A percentile compares a stretch with the other conserved stretches of the same genome.
phyloP scores from a whole-genome alignment of 2,329 filamentous ascomycete species.

The Ophiostoma novo-ulmi region DNA sequence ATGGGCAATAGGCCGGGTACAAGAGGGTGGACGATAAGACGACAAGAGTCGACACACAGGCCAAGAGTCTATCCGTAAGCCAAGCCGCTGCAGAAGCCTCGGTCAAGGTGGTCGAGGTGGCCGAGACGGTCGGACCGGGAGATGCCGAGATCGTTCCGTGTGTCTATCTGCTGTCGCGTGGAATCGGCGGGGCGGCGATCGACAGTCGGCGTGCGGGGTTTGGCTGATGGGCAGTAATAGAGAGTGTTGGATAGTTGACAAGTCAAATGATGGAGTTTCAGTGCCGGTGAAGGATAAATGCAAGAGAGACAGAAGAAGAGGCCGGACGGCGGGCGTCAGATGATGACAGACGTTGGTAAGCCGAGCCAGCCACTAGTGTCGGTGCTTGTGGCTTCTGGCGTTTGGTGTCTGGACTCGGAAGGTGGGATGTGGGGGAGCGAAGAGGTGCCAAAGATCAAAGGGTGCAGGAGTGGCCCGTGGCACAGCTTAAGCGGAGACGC shows the following conservation, averaged over 20 bases:
- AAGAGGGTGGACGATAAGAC: neutral
- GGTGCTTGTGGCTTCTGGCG: slow-evolving; percentile 4
- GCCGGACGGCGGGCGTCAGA: neutral
- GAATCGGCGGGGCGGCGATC: slow-evolving; percentile 7
- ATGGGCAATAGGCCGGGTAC: neutral
- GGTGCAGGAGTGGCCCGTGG: slow-evolving; percentile 1
- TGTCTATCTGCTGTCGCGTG: neutral
- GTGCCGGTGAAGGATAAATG: neutral
- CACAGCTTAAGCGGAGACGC: slow-evolving; percentile 8
- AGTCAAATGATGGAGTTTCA: neutral
- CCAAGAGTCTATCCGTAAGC: neutral
- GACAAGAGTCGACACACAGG: neutral
- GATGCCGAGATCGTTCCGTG: slow-evolving; percentile 8
- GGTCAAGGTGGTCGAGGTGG: neutral
- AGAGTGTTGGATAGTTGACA: neutral
- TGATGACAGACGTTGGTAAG: neutral
- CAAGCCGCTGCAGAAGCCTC: neutral
- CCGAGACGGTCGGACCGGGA: neutral
- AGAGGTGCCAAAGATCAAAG: neutral
- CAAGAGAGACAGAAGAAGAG: neutral
- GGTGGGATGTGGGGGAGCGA: slow-evolving; percentile 11
- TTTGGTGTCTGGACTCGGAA: neutral
- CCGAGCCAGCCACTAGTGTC: slow-evolving; percentile 3
- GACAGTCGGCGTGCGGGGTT: neutral
- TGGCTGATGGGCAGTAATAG: neutral